Evolutionary conservation across 495 filamentous ascomycete genomes (phyloP), one percentile per base, ranked within the genome.

Genomic region (Bombardia bombarda): DNA sequence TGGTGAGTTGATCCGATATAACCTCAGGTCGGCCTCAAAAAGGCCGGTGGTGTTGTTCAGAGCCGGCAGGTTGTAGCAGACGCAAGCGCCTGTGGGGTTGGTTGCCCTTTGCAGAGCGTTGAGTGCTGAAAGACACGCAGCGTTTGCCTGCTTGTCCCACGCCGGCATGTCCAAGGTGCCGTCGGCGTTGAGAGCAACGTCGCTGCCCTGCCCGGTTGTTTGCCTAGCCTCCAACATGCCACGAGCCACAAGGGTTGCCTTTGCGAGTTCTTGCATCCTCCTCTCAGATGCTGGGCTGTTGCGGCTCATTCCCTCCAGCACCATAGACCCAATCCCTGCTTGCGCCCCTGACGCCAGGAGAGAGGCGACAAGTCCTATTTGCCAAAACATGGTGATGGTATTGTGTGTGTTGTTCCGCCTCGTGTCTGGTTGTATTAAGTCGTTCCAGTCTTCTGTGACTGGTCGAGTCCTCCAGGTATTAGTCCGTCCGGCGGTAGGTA

Each of bases 51-150:
- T 52, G 54, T 70, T 79, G 58, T 86, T 67, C 34, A 83, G 66
- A 18, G 68, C 69, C 14, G 75, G 77, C 3, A 90, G 51, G 50
- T 88, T 90, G 58, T 87, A 90, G 70, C 84, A 90, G 23, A 82
- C 73, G n/a, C 77, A 77, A n/a, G 85, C 67, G 12, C 84, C 85
- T 1, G 82, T 78, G 3, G 82, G 79, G 40, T 86, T 87, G 4
- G 70, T 68, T 9, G 75, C 73, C 1, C 61, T 57, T 8, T 63
- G 53, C n/a, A 83, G 62, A 10, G 50, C 45, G 4, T 52, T 49
- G 9, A 83, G 56, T 2, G 72, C 59, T 16, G 60, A 58, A 38
- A 50, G 53, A 58, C 80, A 84, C 6, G 80, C 78, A 10, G 54
- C 48, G 25, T 61, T 53, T 3, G 72, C 78, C 38, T 61, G 52